Conservation (phyloP, 106 monocot genomes). For the Narthecium ossifragum region DNA sequence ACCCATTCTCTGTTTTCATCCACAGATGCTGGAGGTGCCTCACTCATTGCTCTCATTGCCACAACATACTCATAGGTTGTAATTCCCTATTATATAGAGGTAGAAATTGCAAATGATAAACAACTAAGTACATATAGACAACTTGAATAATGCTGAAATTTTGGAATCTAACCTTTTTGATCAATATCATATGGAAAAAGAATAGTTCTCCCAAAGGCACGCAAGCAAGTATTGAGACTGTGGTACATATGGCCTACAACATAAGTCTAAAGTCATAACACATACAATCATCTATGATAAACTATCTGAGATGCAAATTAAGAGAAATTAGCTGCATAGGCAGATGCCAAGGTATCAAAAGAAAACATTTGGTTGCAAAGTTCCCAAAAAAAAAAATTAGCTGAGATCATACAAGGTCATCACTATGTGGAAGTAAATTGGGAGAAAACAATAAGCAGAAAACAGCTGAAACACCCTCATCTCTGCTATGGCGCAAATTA, state of each 20-base stretch:
- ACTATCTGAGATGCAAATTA: too few species aligned
- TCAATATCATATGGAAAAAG: constrained; percentile 97
- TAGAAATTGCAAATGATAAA: constrained; percentile 5
- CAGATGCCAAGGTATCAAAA: too few species aligned
- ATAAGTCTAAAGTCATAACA: too few species aligned
- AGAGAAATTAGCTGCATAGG: too few species aligned
- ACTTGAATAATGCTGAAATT: not conserved
- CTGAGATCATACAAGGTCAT: too few species aligned
- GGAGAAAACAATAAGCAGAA: too few species aligned
- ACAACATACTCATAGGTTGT: constrained; percentile 99
- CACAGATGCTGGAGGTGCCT: constrained; percentile 71
- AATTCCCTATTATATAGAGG: constrained; percentile 54
- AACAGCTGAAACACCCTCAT: too few species aligned
- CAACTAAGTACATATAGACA: not conserved
- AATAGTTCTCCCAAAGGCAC: constrained; percentile 91
- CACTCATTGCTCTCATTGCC: constrained; percentile 98
- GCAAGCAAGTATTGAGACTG: constrained; percentile 73
- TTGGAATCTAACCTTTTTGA: constrained; percentile 63
- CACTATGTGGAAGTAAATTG: too few species aligned
- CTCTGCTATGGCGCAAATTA: too few species aligned
- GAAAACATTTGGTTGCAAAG: too few species aligned
- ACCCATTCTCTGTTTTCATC: constrained; percentile 63
- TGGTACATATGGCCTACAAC: constrained; percentile 68
- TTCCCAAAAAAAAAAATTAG: too few species aligned
- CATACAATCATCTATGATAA: too few species aligned